A percentile compares a stretch with the other conserved stretches of the same genome.
Evolutionary conservation across 2,329 filamentous ascomycete genomes (phyloP).

Genomic region (Ascochyta fabae): DNA sequence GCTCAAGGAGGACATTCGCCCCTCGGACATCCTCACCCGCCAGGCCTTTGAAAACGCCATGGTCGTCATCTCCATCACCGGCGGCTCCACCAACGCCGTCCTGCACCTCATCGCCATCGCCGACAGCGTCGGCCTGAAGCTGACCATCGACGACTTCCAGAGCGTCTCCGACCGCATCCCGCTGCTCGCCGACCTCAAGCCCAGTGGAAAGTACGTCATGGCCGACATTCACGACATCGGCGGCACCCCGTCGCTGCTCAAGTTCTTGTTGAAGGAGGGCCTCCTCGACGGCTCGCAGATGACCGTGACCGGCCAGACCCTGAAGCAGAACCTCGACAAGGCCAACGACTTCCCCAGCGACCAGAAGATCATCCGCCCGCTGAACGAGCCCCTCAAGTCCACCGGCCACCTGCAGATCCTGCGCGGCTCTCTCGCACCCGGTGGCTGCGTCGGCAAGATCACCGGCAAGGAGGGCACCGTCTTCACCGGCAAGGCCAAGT

Average conservation of each 20-base stretch:
- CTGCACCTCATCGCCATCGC: conserved; percentile 60
- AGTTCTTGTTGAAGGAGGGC: conserved; percentile 58
- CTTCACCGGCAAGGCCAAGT: conserved; percentile 73
- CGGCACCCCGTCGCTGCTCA: conserved; percentile 57
- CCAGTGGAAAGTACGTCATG: conserved; percentile 61
- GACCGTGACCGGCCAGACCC: conserved; percentile 59
- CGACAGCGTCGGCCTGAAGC: conserved; percentile 57
- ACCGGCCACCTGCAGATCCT: conserved; percentile 78
- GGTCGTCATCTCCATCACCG: conserved; percentile 58
- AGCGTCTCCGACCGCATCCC: conserved; percentile 58
- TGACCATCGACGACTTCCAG: conserved; percentile 61
- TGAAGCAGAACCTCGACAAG: conserved; percentile 59
- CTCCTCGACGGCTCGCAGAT: conserved; percentile 56
- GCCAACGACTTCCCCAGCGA: conserved; percentile 69
- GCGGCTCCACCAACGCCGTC: conserved; percentile 59
- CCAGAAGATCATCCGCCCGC: conserved; percentile 72
- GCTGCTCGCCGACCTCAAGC: conserved; percentile 59
- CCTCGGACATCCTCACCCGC: conserved; percentile 57
- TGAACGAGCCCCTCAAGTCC: conserved; percentile 72
- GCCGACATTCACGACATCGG: conserved; percentile 66
- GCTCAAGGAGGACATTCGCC: conserved; percentile 58
- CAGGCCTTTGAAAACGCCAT: conserved; percentile 60
- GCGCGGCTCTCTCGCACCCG: conserved; percentile 71
- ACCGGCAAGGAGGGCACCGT: conserved; percentile 74
- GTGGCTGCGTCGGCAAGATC: conserved; percentile 76